A percentile compares a stretch with the other conserved stretches of the same genome.
Evolutionary conservation across 148 eudicot species (phyloP).

Genomic region (Vaccinium darrowii): DNA sequence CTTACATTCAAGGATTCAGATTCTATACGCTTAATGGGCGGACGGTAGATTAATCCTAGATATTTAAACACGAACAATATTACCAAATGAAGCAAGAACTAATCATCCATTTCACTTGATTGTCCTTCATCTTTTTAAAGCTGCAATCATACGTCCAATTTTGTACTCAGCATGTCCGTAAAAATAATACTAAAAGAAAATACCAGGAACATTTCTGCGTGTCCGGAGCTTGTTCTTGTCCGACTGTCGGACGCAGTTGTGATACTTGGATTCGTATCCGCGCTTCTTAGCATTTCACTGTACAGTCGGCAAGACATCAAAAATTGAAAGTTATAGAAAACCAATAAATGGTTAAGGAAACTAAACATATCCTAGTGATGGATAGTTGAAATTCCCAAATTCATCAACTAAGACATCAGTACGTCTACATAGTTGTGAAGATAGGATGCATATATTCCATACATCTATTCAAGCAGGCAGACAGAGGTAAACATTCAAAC

Average conservation of each 20-base stretch:
- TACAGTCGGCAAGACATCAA: not conserved
- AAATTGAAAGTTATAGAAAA: not conserved
- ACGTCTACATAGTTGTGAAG: not conserved
- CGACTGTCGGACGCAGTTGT: not conserved
- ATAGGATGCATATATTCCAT: not conserved
- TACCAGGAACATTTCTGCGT: not conserved
- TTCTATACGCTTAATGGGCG: too few relatives aligned
- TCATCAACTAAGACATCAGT: not conserved
- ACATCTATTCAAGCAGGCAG: not conserved
- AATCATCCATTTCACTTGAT: not conserved
- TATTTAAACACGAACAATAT: not conserved
- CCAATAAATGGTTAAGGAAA: not conserved
- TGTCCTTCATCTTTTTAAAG: not conserved
- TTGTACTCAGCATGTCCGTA: not conserved
- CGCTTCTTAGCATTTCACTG: not conserved
- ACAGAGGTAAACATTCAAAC: not conserved
- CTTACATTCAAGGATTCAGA: too few relatives aligned
- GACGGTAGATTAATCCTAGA: too few relatives aligned
- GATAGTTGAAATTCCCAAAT: not conserved
- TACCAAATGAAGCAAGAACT: not conserved
- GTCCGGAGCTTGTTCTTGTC: not conserved
- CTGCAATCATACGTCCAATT: not conserved
- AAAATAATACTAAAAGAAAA: not conserved
- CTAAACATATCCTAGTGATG: not conserved
- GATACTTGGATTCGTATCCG: not conserved